Evolutionary conservation across 495 filamentous ascomycete species (phyloP).

Genomic region (Penicillium paradoxum): DNA sequence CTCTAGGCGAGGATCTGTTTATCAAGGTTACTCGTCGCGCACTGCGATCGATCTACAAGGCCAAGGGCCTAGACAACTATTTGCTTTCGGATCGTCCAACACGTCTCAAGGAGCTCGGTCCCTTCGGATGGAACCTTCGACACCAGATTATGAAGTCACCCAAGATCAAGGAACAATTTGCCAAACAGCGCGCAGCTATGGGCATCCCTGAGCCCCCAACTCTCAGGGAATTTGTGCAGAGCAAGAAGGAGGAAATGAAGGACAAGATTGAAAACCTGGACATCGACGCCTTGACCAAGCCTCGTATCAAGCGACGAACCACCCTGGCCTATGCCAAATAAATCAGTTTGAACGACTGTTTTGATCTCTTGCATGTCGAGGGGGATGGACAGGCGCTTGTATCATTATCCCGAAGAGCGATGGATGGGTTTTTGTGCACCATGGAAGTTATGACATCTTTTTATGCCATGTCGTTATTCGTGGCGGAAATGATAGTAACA

Average conservation of each 20-base stretch:
- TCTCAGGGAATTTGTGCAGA: slow-evolving; percentile 38
- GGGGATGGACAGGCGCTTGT: slow-evolving; percentile 25
- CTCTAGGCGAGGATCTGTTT: slow-evolving; percentile 59
- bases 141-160: slow-evolving; percentile 79
- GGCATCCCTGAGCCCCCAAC: slow-evolving; percentile 42
- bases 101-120: slow-evolving; percentile 77
- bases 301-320: slow-evolving; percentile 16
- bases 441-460: slow-evolving; percentile 8
- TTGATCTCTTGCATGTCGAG: slow-evolving; percentile 7
- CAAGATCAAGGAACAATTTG: slow-evolving; percentile 54
- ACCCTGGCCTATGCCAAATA: not conserved
- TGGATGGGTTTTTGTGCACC: slow-evolving; percentile 16
- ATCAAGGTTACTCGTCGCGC: slow-evolving; percentile 72
- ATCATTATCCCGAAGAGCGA: slow-evolving; percentile 24
- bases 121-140: slow-evolving; percentile 80
- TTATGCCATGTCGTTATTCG: not conserved
- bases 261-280: slow-evolving; percentile 33
- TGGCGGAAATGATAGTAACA: slow-evolving; percentile 3
- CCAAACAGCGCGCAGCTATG: slow-evolving; percentile 46
- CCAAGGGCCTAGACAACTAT: slow-evolving; percentile 87
- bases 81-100: slow-evolving; percentile 67
- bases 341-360: not conserved
- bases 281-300: slow-evolving; percentile 36
- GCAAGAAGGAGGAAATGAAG: slow-evolving; percentile 34
- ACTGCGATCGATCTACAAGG: slow-evolving; percentile 79